Conservation (phyloP, 2,329 filamentous ascomycete species). For the Hypocrella siamensis region DNA sequence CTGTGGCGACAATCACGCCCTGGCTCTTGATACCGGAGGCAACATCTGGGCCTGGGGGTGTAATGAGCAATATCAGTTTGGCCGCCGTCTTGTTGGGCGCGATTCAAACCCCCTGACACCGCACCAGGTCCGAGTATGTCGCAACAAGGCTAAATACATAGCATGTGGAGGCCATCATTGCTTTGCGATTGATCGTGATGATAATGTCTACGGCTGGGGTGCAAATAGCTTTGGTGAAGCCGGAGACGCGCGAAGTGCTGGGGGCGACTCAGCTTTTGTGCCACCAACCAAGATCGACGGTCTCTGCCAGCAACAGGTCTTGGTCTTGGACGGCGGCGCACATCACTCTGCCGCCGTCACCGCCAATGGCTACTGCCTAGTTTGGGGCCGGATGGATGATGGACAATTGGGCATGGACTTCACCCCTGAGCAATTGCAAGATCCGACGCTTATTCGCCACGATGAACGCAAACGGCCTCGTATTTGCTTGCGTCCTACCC, state of each 20-base stretch:
- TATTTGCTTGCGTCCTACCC: constrained; percentile 43
- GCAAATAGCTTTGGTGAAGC: constrained; percentile 67
- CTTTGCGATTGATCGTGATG: constrained; percentile 53
- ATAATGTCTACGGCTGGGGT: constrained; percentile 62
- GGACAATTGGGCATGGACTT: constrained; percentile 32
- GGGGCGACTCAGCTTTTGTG: constrained; percentile 34
- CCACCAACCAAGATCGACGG: constrained; percentile 47
- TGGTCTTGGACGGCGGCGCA: constrained; percentile 45
- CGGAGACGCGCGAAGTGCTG: constrained; percentile 27
- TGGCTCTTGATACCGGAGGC: constrained; percentile 37
- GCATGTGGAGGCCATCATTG: constrained; percentile 57
- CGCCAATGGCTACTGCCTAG: constrained; percentile 29
- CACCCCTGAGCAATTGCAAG: constrained; percentile 27
- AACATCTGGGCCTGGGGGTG: constrained; percentile 1
- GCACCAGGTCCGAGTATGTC: constrained; percentile 24
- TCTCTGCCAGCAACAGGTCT: constrained; percentile 43
- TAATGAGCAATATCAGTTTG: constrained; percentile 39
- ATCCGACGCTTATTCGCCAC: constrained; percentile 31
- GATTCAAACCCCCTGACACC: constrained; percentile 30
- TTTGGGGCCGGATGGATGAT: constrained; percentile 40
- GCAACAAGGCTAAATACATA: constrained; percentile 51
- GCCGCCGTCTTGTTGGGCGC: constrained; percentile 31
- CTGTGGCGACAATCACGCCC: constrained; percentile 48
- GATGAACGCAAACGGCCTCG: constrained; percentile 41
- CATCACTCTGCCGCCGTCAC: constrained; percentile 53